Base-by-base conservation (phyloP, 208 protist species). In the Leishmania mexicana region DNA sequence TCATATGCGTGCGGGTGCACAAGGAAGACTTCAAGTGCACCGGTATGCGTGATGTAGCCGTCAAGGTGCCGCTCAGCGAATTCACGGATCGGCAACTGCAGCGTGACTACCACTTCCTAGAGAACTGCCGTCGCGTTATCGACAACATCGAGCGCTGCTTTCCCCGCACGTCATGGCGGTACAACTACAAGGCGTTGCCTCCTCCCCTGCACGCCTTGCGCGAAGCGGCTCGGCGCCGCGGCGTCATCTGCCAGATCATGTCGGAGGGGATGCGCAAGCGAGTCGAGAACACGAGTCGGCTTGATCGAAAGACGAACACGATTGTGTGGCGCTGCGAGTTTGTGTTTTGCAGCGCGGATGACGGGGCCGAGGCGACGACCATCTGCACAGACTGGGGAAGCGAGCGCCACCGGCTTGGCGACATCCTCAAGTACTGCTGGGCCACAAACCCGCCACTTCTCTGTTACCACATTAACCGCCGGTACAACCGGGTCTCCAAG, bases 321-420 rank as follows among this genome's bases (percentile, higher is more conserved):
- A 91, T 98, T 49, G 85, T 90, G 15, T 98, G 95, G 93, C 89
- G 85, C 68, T 96, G 92, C 70, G 90, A 95, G 80, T 98, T 97
- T 78, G 78, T 87, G 38, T 97, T 98, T 79, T 74, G 87, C 80
- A 58, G 73, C 38, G 45, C 67, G 28, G 24, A n/a, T 42, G 76
- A 79, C 15, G 58, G 51, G 24, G 58, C 68, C 0, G 71, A 28
- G 21, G 28, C 28, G 13, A 70, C 81, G 42, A 87, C 67, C 49
- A 86, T 98, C 15, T 77, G 75, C 28, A 95, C 93, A 11, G 82
- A 94, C 81, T 98, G 95, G 94, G 93, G 87, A 35, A 94, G 84
- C 79, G 95, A 98, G 81, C 87, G 93, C 15, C 87, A 96, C 76
- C 83, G 76, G 1, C 89, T 98, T 28, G 89, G 90, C 0, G 93